A percentile compares a stretch with the other conserved stretches of the same genome.
phyloP scores from a whole-genome alignment of 306 rosid genomes.

The Vicia sativa region DNA sequence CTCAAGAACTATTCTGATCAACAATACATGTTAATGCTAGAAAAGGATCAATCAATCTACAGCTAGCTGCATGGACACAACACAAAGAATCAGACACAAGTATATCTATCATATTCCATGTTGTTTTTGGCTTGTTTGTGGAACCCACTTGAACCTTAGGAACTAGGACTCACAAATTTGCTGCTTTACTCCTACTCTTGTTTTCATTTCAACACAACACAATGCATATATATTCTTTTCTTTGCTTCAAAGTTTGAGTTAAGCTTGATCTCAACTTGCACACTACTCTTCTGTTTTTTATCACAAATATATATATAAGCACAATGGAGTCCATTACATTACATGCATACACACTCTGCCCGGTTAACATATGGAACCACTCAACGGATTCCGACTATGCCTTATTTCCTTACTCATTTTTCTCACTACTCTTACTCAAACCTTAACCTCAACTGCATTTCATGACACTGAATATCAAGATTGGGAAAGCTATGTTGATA shows the following conservation, averaged over 20 bases:
- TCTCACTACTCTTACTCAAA: constrained; percentile 34
- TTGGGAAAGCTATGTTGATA: constrained; percentile 41
- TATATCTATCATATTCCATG: too few species aligned
- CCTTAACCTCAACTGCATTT: constrained; percentile 37
- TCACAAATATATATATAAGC: constrained; percentile 40
- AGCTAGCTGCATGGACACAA: too few species aligned
- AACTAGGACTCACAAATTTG: constrained; percentile 31
- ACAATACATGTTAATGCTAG: too few species aligned
- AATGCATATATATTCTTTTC: constrained; percentile 40
- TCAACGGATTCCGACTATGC: constrained; percentile 22
- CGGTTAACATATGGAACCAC: constrained; percentile 51
- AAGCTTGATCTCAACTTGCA: constrained; percentile 48
- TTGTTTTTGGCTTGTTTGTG: constrained; percentile 18
- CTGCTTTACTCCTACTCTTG: constrained; percentile 58
- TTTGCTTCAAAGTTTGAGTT: constrained; percentile 73
- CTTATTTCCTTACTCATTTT: constrained; percentile 43
- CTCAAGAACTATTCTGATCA: too few species aligned
- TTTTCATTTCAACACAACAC: neutral
- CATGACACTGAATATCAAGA: constrained; percentile 48
- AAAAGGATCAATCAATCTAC: too few species aligned
- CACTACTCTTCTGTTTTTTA: constrained; percentile 44
- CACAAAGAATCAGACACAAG: too few species aligned
- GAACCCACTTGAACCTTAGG: constrained; percentile 51
- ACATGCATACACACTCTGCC: constrained; percentile 9
- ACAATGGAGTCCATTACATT: constrained; percentile 40